phyloP scores from a whole-genome alignment of 2,329 filamentous ascomycete genomes.

The Fusarium armeniacum region DNA sequence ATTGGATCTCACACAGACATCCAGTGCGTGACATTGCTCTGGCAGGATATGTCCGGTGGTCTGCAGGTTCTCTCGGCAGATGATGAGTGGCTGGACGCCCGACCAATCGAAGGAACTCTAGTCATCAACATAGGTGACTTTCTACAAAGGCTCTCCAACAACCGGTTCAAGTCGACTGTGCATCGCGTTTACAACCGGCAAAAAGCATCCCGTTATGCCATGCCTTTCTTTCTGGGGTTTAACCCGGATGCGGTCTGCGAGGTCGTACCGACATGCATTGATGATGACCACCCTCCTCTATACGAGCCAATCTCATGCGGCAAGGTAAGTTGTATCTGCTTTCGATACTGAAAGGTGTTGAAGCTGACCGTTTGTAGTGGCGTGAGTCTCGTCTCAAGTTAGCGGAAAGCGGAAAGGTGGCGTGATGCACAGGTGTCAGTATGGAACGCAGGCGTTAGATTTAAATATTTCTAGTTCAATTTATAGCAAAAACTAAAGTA shows the following conservation, averaged over 20 bases:
- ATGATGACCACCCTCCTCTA: constrained; percentile 8
- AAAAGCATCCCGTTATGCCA: constrained; percentile 15
- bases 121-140: constrained; percentile 26
- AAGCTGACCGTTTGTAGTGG: too few species aligned
- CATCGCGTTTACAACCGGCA: constrained; percentile 22
- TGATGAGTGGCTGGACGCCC: constrained; percentile 23
- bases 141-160: neutral
- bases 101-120: constrained; percentile 2
- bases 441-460: neutral
- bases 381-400: too few species aligned
- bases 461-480: neutral
- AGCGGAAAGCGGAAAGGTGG: too few species aligned
- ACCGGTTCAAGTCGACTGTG: constrained; percentile 20
- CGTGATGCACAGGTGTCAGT: too few species aligned
- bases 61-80: constrained; percentile 19
- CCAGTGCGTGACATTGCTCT: constrained; percentile 21
- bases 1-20: constrained; percentile 23
- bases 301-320: constrained; percentile 26
- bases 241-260: constrained; percentile 24
- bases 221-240: constrained; percentile 11
- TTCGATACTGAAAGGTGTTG: too few species aligned
- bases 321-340: neutral
- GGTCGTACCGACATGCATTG: constrained; percentile 12
- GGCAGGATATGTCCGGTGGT: constrained; percentile 24
- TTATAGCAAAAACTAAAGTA: neutral